A percentile compares a stretch with the other conserved stretches of the same genome.
These are phyloP conservation scores for Stylonectria norvegica DNA, from an alignment of 2,329 filamentous ascomycete genomes.

Conservation along the genomic window DNA sequence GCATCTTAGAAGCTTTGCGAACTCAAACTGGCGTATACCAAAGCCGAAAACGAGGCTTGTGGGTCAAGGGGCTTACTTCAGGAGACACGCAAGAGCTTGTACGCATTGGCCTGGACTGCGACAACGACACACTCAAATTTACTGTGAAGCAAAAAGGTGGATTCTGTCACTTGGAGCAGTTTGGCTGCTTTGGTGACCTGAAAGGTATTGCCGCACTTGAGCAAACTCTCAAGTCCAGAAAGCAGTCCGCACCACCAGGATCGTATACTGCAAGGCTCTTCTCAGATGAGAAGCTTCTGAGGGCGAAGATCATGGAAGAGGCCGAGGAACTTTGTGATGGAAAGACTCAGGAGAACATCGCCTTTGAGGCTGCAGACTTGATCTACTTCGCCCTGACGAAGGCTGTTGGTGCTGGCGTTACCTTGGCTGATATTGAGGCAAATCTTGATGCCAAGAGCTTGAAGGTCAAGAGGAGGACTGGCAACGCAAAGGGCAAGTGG, in stretches of 20 bases:
- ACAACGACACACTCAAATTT: slow-evolving; percentile 88
- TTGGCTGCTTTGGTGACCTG: slow-evolving; percentile 87
- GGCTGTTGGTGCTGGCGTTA: slow-evolving; percentile 80
- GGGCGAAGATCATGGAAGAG: slow-evolving; percentile 98
- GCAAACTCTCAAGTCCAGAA: slow-evolving; percentile 79
- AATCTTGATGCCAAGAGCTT: slow-evolving; percentile 92
- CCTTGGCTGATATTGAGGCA: slow-evolving; percentile 81
- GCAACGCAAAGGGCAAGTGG: slow-evolving; percentile 93
- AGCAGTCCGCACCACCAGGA: slow-evolving; percentile 75
- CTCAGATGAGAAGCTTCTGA: slow-evolving; percentile 81
- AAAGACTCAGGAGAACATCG: slow-evolving; percentile 74
- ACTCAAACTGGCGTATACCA: slow-evolving; percentile 85
- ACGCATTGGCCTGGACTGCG: slow-evolving; percentile 82
- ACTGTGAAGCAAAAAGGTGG: slow-evolving; percentile 84
- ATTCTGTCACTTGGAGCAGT: slow-evolving; percentile 92
- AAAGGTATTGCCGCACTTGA: slow-evolving; percentile 79
- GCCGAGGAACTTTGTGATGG: slow-evolving; percentile 92
- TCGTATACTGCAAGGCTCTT: slow-evolving; percentile 95
- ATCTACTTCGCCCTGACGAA: slow-evolving; percentile 95
- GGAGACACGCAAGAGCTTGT: slow-evolving; percentile 91
- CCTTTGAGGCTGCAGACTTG: slow-evolving; percentile 91
- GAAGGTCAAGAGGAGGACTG: slow-evolving; percentile 89
- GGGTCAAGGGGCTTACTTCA: slow-evolving; percentile 94
- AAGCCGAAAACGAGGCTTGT: slow-evolving; percentile 89
- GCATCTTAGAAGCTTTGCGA: slow-evolving; percentile 78